phyloP scores from a whole-genome alignment of 2,329 filamentous ascomycete species.

The Hyphodiscus sp. region DNA sequence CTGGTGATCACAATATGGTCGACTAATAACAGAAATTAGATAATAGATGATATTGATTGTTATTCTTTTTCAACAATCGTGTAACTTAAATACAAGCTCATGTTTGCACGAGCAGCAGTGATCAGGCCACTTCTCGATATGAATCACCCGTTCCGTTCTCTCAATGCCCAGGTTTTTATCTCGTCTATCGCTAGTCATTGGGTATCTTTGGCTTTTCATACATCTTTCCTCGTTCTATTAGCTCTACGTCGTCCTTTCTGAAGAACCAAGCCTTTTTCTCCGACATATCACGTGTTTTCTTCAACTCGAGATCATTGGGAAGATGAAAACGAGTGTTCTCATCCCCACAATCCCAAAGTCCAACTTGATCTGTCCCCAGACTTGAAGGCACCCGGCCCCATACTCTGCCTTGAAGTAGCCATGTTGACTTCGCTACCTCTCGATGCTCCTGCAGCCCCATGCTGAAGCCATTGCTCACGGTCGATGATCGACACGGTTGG shows the following conservation, averaged over 20 bases:
- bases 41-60: no score
- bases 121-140: not conserved
- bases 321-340: slow-evolving; percentile 3
- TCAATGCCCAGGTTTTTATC: not conserved
- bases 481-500: slow-evolving; percentile 65
- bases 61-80: no score
- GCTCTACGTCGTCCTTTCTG: no score
- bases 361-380: slow-evolving; percentile 42
- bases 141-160: not conserved
- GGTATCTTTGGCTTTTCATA: not conserved
- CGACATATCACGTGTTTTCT: not conserved
- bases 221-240: not conserved
- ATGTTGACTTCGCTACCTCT: slow-evolving; percentile 46
- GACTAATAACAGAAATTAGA: no score
- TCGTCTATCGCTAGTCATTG: not conserved
- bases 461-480: slow-evolving; percentile 62
- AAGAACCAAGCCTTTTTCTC: not conserved
- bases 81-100: no score
- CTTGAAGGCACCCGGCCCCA: slow-evolving; percentile 49
- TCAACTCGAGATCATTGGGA: no score
- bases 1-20: no score
- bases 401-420: slow-evolving; percentile 57
- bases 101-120: not conserved
- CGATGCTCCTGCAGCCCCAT: slow-evolving; percentile 58
- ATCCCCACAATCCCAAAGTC: slow-evolving; percentile 57